These are phyloP conservation scores for Acanthamoeba healyi DNA, from an alignment of 208 protist genomes.

Conservation along the genomic window DNA sequence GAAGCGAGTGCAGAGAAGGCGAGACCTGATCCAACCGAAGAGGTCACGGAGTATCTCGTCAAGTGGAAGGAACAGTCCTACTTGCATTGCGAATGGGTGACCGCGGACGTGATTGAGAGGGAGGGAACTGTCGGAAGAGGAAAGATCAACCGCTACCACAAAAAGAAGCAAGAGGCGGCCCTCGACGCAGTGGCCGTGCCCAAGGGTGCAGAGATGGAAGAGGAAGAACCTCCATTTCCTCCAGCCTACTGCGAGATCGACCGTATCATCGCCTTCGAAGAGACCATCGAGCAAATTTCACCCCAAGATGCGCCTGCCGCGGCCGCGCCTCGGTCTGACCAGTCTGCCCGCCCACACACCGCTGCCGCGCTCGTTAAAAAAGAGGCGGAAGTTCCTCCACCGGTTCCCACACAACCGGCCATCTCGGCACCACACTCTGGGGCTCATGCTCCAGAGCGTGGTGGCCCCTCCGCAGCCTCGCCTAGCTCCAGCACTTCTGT, in stretches of 20 bases:
- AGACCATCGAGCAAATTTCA: background rate
- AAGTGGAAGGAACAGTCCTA: slow-evolving; percentile 65
- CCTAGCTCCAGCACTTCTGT: too few relatives aligned
- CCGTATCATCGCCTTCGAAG: slow-evolving; percentile 48
- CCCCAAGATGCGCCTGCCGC: background rate
- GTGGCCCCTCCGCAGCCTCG: too few relatives aligned
- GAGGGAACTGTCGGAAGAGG: background rate
- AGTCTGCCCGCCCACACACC: too few relatives aligned
- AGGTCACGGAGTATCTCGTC: slow-evolving; percentile 18
- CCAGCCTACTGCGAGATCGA: slow-evolving; percentile 61
- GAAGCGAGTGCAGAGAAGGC: background rate
- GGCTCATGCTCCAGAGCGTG: too few relatives aligned
- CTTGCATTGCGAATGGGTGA: slow-evolving; percentile 59
- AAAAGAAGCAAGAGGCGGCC: slow-evolving; percentile 8
- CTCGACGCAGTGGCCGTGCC: background rate
- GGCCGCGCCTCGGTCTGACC: too few relatives aligned
- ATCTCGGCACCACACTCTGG: too few relatives aligned
- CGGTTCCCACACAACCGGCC: too few relatives aligned
- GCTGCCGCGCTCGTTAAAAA: too few relatives aligned
- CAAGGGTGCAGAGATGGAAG: background rate
- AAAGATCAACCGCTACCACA: slow-evolving; percentile 60
- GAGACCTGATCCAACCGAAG: background rate
- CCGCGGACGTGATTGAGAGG: slow-evolving; percentile 19
- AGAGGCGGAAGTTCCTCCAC: too few relatives aligned
- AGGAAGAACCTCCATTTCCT: slow-evolving; percentile 14